phyloP scores from a whole-genome alignment of 2,329 filamentous ascomycete species.

The Penicillium carneum region DNA sequence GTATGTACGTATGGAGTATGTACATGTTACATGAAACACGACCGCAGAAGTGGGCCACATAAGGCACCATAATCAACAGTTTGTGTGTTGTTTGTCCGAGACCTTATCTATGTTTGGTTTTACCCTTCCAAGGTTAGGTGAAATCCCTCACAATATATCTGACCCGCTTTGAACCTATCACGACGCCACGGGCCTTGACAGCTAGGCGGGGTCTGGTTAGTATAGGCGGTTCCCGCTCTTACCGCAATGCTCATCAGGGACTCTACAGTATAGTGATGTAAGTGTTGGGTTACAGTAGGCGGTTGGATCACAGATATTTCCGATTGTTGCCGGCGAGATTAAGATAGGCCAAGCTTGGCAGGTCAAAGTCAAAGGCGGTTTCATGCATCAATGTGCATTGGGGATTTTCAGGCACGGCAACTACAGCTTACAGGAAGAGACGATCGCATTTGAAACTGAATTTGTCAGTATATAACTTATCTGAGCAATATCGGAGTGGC shows the following conservation, averaged over 20 bases:
- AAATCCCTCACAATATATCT: not conserved
- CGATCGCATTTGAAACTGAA: not conserved
- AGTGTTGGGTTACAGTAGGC: not conserved
- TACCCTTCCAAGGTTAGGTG: not conserved
- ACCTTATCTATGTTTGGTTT: slow-evolving; percentile 16
- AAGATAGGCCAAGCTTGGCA: slow-evolving; percentile 4
- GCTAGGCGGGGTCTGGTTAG: slow-evolving; percentile 3
- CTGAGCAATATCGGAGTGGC: not conserved
- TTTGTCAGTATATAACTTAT: not conserved
- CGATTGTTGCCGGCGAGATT: not conserved
- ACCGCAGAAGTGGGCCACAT: not conserved
- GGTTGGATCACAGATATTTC: slow-evolving; percentile 17
- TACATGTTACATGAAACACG: slow-evolving; percentile 3
- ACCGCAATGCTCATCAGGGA: slow-evolving; percentile 17
- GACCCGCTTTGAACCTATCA: slow-evolving; percentile 12
- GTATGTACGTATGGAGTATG: too few species aligned
- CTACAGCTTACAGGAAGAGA: not conserved
- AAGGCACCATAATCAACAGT: not conserved
- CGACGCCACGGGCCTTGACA: slow-evolving; percentile 9
- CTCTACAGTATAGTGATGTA: not conserved
- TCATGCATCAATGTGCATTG: not conserved
- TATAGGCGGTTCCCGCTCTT: slow-evolving; percentile 7
- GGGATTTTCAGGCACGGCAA: not conserved
- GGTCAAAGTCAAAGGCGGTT: not conserved
- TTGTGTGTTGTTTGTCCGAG: not conserved